Conservation (phyloP, 306 rosid genomes). For the Acacia acuminata region DNA sequence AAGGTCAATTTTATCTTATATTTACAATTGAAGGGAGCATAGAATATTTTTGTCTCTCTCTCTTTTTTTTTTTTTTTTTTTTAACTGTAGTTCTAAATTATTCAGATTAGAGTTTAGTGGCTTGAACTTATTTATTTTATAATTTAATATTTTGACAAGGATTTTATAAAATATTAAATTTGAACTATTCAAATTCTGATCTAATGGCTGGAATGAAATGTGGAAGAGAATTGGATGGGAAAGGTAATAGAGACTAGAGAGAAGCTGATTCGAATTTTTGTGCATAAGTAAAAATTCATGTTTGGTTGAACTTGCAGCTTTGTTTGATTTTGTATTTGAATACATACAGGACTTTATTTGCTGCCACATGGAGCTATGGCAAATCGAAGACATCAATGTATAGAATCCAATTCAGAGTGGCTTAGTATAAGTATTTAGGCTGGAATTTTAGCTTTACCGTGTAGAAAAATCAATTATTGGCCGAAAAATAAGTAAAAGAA, state of each 20-base stretch:
- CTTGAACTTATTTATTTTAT: too few relatives aligned
- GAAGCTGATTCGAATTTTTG: neutral
- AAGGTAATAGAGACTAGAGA: too few relatives aligned
- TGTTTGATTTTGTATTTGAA: conserved; percentile 2
- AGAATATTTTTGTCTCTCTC: too few relatives aligned
- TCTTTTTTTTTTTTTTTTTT: too few relatives aligned
- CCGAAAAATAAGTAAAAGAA: neutral
- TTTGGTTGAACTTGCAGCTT: neutral
- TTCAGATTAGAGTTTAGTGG: too few relatives aligned
- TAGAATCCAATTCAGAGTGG: neutral
- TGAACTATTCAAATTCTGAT: too few relatives aligned
- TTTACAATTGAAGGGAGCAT: too few relatives aligned
- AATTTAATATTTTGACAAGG: too few relatives aligned
- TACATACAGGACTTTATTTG: conserved; percentile 8
- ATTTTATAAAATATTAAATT: too few relatives aligned
- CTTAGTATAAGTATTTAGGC: neutral
- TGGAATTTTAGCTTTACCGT: neutral
- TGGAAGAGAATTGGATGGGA: neutral
- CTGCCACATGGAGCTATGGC: conserved; percentile 11
- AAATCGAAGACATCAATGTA: neutral
- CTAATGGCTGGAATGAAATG: too few relatives aligned
- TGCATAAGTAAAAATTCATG: neutral
- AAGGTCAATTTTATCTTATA: too few relatives aligned
- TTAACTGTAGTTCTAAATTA: too few relatives aligned
- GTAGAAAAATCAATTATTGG: neutral